Percentiles rank a stretch among this genome's conserved stretches.
Evolutionary conservation across 495 filamentous ascomycete genomes (phyloP).

Genomic region (Penicillium subrubescens): DNA sequence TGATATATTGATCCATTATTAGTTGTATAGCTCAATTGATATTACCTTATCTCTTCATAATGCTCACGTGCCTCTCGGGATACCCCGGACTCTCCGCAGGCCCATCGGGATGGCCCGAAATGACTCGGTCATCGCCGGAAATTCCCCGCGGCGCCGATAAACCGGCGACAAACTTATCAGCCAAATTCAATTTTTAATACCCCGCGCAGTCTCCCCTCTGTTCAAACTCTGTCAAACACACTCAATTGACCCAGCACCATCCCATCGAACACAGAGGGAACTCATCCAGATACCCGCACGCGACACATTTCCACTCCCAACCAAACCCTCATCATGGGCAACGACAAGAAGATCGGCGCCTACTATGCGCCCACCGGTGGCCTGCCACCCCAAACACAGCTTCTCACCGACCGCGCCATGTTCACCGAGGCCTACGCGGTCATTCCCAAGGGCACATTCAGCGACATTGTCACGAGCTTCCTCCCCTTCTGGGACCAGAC

Average conservation of each 20-base stretch:
- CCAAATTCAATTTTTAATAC: background rate
- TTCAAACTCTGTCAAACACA: background rate
- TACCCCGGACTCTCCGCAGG: background rate
- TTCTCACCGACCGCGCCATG: slow-evolving; percentile 34
- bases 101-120: background rate
- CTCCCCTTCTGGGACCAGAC: slow-evolving; percentile 34
- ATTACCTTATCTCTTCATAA: background rate
- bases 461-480: slow-evolving; percentile 32
- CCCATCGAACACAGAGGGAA: background rate
- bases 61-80: slow-evolving; percentile 1
- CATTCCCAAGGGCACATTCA: slow-evolving; percentile 29
- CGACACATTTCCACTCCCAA: background rate
- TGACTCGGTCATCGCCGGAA: slow-evolving; percentile 1
- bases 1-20: background rate
- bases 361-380: slow-evolving; percentile 31
- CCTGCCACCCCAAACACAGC: slow-evolving; percentile 27
- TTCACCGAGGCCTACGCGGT: slow-evolving; percentile 32
- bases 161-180: background rate
- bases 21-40: background rate
- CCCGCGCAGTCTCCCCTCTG: background rate
- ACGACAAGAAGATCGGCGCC: slow-evolving; percentile 29
- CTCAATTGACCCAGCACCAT: background rate
- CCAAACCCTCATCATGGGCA: slow-evolving; percentile 17
- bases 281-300: background rate
- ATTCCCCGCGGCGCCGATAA: slow-evolving; percentile 5